phyloP scores from a whole-genome alignment of 768 basidiomycete genomes.

The Boletus sp. region DNA sequence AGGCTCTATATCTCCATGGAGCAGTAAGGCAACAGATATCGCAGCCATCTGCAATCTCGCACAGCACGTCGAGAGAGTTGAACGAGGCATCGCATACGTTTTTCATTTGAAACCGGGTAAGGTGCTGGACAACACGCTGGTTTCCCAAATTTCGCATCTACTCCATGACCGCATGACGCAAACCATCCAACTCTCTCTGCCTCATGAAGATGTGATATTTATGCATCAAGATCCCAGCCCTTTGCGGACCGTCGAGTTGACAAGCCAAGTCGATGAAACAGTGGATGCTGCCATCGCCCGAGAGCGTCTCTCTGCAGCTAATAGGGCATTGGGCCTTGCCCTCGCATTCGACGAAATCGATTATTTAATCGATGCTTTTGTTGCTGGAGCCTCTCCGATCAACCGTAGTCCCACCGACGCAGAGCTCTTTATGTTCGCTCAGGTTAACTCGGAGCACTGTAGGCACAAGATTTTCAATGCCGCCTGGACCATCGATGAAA shows the following conservation, averaged over 20 bases:
- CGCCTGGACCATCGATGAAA: slow-evolving; percentile 84
- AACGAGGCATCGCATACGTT: slow-evolving; percentile 75
- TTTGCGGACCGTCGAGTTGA: slow-evolving; percentile 70
- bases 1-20: slow-evolving; percentile 98
- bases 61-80: slow-evolving; percentile 70
- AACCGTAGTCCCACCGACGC: slow-evolving; percentile 91
- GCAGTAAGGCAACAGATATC: slow-evolving; percentile 98
- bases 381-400: slow-evolving; percentile 63
- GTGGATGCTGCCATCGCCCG: slow-evolving; percentile 43
- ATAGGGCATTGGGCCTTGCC: slow-evolving; percentile 84
- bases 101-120: slow-evolving; percentile 46
- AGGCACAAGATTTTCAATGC: slow-evolving; percentile 99
- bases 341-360: slow-evolving; percentile 86
- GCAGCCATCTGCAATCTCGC: slow-evolving; percentile 81
- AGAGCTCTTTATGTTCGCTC: slow-evolving; percentile 99
- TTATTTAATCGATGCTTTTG: slow-evolving; percentile 87
- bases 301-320: slow-evolving; percentile 68
- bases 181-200: slow-evolving; percentile 54
- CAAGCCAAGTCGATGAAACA: slow-evolving; percentile 18
- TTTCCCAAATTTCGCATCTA: slow-evolving; percentile 59
- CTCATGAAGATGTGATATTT: slow-evolving; percentile 57
- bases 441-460: slow-evolving; percentile 99
- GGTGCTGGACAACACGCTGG: slow-evolving; percentile 41
- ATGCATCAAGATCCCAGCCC: slow-evolving; percentile 58
- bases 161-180: slow-evolving; percentile 99